A percentile compares a stretch with the other conserved stretches of the same genome.
Conservation (phyloP, 345 rosid species). For the Euphorbia lathyris region DNA sequence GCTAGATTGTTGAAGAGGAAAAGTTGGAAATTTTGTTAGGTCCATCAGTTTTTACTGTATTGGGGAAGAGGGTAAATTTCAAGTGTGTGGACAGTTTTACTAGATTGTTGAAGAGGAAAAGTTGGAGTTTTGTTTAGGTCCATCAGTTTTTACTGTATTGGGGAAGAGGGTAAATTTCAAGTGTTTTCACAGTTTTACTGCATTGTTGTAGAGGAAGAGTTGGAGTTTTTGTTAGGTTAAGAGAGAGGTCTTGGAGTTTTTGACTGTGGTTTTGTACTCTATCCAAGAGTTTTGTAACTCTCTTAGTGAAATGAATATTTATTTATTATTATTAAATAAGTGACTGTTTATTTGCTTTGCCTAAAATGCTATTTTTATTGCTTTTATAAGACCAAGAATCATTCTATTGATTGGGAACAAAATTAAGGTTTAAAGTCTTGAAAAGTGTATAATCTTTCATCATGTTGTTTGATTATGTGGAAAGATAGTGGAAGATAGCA, state of each 20-base stretch:
- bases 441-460: neutral
- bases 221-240: neutral
- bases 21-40: neutral
- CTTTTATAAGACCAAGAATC: no score
- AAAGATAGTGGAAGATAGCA: slow-evolving; percentile 14
- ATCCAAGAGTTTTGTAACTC: slow-evolving; percentile 20
- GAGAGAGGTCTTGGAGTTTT: slow-evolving; percentile 2
- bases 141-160: neutral
- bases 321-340: neutral
- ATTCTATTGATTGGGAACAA: neutral
- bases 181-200: neutral
- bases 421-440: neutral
- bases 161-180: neutral
- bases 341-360: neutral
- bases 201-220: neutral
- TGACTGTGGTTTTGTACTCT: neutral
- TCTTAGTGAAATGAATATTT: neutral
- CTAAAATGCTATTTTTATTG: neutral
- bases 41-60: neutral
- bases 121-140: neutral
- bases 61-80: neutral
- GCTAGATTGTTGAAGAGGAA: no score
- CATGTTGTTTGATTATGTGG: neutral
- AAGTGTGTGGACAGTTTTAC: no score
- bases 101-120: no score